These are phyloP conservation scores for Microstegium vimineum DNA, from an alignment of 176 grass and related monocot species.

Conservation along the genomic window DNA sequence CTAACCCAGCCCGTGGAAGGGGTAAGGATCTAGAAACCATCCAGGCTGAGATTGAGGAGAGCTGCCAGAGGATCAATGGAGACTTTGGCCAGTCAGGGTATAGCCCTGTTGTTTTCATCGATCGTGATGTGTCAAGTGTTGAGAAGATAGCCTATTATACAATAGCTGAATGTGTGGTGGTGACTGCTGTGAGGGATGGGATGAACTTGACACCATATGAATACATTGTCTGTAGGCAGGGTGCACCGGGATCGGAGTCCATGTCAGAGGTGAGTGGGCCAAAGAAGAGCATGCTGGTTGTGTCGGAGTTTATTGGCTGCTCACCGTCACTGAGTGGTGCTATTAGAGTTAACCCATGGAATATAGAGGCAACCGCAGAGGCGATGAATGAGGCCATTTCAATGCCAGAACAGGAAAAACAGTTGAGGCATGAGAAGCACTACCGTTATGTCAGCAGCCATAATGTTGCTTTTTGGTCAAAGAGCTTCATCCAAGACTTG, in stretches of 20 bases:
- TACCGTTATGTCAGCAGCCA: conserved; percentile 84
- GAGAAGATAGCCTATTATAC: conserved; percentile 95
- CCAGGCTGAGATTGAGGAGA: conserved; percentile 68
- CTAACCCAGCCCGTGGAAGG: conserved; percentile 68
- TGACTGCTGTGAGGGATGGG: conserved; percentile 91
- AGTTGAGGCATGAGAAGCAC: conserved; percentile 95
- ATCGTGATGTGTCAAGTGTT: conserved; percentile 58
- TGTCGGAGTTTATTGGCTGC: conserved; percentile 97
- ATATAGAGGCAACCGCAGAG: conserved; percentile 76
- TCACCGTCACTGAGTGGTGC: conserved; percentile 93
- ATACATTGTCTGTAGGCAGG: conserved; percentile 86
- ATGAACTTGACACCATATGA: conserved; percentile 99
- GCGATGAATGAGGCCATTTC: conserved; percentile 87
- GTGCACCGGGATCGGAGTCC: conserved; percentile 39
- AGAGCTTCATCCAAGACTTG: conserved; percentile 69
- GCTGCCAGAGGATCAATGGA: conserved; percentile 67
- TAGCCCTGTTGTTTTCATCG: conserved; percentile 79
- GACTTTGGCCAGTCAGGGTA: conserved; percentile 65
- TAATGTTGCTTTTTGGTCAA: conserved; percentile 88
- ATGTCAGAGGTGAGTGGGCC: conserved; percentile 30
- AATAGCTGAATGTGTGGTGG: conserved; percentile 87
- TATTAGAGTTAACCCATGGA: conserved; percentile 93
- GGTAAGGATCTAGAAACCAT: conserved; percentile 75
- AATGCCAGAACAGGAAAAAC: conserved; percentile 71
- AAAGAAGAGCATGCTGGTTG: conserved; percentile 89